Evolutionary conservation across 257 asterid species (phyloP).

Genomic region (Solanum arcanum): DNA sequence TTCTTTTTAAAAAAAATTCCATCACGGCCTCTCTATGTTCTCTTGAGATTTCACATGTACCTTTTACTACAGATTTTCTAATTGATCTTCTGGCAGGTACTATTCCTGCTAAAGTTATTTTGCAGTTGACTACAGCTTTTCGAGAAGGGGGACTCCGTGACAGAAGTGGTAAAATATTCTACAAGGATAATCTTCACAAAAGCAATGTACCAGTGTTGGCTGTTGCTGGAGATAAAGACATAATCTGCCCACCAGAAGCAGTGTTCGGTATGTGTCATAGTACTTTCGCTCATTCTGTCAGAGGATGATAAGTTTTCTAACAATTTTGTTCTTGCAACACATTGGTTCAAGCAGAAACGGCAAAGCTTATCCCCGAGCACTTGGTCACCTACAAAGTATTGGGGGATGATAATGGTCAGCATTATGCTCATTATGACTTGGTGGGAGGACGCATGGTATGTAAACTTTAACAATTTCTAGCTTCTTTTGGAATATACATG

Average conservation of each 20-base stretch:
- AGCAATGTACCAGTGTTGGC: conserved; percentile 69
- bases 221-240: conserved; percentile 84
- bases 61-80: not conserved
- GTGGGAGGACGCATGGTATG: conserved; percentile 90
- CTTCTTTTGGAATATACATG: not conserved
- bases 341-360: conserved; percentile 51
- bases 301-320: not conserved
- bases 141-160: conserved; percentile 88
- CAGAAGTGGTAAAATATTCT: conserved; percentile 60
- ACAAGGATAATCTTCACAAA: conserved; percentile 72
- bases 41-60: not conserved
- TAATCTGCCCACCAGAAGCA: conserved; percentile 96
- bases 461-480: not conserved
- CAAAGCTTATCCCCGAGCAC: conserved; percentile 58
- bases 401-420: conserved; percentile 79
- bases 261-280: conserved; percentile 50
- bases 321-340: not conserved
- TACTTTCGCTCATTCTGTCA: not conserved
- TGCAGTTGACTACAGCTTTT: conserved; percentile 81
- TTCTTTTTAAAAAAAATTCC: not conserved
- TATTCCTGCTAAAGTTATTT: conserved; percentile 71
- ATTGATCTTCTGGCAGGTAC: conserved; percentile 46
- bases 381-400: conserved; percentile 65
- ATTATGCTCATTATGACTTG: conserved; percentile 95
- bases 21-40: not conserved